Evolutionary conservation across 768 basidiomycete species (phyloP).

Genomic region (Russula sp.): DNA sequence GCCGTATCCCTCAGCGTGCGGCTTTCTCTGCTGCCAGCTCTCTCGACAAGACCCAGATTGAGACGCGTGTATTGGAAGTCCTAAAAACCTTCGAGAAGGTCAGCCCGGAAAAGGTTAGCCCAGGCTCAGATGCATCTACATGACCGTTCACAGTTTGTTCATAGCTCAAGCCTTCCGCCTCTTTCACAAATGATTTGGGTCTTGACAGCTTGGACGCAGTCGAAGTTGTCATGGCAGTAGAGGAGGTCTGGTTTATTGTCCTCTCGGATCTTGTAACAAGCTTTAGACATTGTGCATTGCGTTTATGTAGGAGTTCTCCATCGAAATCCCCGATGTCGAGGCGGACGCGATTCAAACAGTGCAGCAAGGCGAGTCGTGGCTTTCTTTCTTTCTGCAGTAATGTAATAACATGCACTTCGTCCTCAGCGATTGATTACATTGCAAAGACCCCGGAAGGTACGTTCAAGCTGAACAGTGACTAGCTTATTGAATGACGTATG

Average conservation of each 20-base stretch:
- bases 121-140: conserved; percentile 10
- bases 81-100: conserved; percentile 90
- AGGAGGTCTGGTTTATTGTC: conserved; percentile 53
- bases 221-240: conserved; percentile 98
- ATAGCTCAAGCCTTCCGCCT: conserved; percentile 60
- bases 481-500: background rate
- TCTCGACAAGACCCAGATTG: conserved; percentile 62
- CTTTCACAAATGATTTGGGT: conserved; percentile 78
- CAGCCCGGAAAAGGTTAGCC: conserved; percentile 57
- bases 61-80: conserved; percentile 72
- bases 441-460: conserved; percentile 85
- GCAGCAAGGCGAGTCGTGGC: conserved; percentile 62
- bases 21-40: conserved; percentile 61
- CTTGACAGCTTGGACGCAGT: conserved; percentile 96
- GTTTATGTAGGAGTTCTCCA: conserved; percentile 77
- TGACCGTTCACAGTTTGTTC: background rate
- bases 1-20: conserved; percentile 36
- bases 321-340: conserved; percentile 97
- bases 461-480: background rate
- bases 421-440: conserved; percentile 88
- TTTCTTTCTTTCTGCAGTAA: conserved; percentile 20
- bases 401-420: background rate
- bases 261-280: background rate
- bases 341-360: conserved; percentile 93
- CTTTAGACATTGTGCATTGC: background rate